A percentile compares a stretch with the other conserved stretches of the same genome.
Conservation (phyloP, 1,284 basidiomycete species). For the Meira nashicola region DNA sequence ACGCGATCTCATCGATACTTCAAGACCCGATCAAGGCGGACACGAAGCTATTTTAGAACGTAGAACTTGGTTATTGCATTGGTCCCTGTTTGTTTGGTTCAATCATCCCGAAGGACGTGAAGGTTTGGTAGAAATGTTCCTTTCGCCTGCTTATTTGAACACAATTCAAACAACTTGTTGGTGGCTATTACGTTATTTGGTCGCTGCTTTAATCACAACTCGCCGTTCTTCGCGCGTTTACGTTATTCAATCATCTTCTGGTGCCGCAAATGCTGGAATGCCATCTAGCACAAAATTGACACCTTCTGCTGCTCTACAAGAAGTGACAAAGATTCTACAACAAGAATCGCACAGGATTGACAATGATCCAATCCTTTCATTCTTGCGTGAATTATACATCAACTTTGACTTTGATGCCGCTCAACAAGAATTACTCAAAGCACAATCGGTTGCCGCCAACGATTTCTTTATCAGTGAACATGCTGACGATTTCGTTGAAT, state of each 20-base stretch:
- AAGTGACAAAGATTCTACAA: conserved; percentile 46
- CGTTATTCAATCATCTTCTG: conserved; percentile 34
- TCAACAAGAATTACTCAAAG: conserved; percentile 72
- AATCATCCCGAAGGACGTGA: conserved; percentile 88
- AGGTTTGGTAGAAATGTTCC: conserved; percentile 92
- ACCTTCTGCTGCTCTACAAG: conserved; percentile 46
- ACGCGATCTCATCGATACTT: conserved; percentile 77
- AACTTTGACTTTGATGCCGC: conserved; percentile 89
- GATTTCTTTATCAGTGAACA: conserved; percentile 93
- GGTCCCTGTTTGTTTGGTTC: conserved; percentile 97
- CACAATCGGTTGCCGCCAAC: conserved; percentile 75
- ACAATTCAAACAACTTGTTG: conserved; percentile 94
- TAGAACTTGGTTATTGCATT: conserved; percentile 95
- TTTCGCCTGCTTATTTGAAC: conserved; percentile 91
- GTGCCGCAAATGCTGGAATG: conserved; percentile 41
- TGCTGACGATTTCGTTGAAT: conserved; percentile 88
- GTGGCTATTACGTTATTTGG: conserved; percentile 91
- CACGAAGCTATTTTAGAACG: conserved; percentile 73
- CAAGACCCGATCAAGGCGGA: conserved; percentile 28
- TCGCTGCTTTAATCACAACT: conserved; percentile 84
- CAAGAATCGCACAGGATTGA: conserved; percentile 64
- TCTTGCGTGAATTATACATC: conserved; percentile 85
- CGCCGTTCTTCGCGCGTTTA: conserved; percentile 60
- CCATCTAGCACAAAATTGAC: conserved; percentile 35
- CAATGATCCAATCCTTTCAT: conserved; percentile 84